phyloP scores from a whole-genome alignment of 1,284 basidiomycete species.

The Ceratobasidium sp. region DNA sequence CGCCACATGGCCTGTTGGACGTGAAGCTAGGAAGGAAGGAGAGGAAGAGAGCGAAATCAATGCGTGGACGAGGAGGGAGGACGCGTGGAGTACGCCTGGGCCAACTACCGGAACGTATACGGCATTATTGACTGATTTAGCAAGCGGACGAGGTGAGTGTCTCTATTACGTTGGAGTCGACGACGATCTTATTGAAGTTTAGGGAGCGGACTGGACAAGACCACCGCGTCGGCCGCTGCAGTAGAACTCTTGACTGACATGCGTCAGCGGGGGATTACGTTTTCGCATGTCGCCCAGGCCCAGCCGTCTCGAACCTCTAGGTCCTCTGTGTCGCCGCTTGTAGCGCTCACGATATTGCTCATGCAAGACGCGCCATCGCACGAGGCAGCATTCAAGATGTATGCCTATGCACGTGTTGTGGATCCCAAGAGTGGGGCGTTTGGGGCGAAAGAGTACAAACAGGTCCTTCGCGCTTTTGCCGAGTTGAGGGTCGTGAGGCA shows the following conservation, averaged over 20 bases:
- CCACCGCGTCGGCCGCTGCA: constrained; percentile 31
- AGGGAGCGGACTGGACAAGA: constrained; percentile 21
- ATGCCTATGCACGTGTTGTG: constrained; percentile 63
- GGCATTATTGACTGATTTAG: constrained; percentile 28
- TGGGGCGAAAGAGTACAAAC: constrained; percentile 48
- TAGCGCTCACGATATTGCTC: constrained; percentile 66
- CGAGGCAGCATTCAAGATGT: constrained; percentile 73
- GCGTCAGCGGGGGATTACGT: constrained; percentile 43
- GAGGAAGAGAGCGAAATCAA: background rate
- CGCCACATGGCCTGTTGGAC: constrained; percentile 22
- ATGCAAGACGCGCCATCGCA: constrained; percentile 70
- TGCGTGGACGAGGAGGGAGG: constrained; percentile 38
- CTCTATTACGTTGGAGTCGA: background rate
- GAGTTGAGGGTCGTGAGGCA: constrained; percentile 57
- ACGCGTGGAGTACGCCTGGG: constrained; percentile 34
- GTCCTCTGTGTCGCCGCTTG: constrained; percentile 9
- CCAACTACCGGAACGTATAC: constrained; percentile 35
- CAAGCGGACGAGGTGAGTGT: constrained; percentile 14
- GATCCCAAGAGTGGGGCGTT: constrained; percentile 55
- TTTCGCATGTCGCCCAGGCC: constrained; percentile 27
- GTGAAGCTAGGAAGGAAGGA: background rate
- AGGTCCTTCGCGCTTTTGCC: constrained; percentile 50
- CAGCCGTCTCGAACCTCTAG: background rate
- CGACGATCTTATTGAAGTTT: background rate
- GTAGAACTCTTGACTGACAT: constrained; percentile 42